These are phyloP conservation scores for Rickenella mellea DNA, from an alignment of 768 basidiomycete species.

Conservation along the genomic window DNA sequence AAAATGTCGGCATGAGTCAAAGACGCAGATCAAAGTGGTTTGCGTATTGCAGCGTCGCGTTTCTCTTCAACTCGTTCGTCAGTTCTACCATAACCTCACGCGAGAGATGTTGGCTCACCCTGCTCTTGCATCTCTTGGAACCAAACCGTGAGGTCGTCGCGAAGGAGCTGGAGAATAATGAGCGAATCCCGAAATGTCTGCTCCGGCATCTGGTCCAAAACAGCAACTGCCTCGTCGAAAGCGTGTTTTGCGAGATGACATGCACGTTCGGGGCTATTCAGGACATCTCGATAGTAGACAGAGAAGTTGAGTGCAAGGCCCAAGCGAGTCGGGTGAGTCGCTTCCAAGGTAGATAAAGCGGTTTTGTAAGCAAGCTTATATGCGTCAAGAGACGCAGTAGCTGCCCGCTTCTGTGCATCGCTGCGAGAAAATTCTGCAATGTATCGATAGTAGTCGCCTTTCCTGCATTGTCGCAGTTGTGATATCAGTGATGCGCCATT, in stretches of 20 bases:
- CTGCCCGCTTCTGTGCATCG: constrained; percentile 57
- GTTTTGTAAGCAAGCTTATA: constrained; percentile 85
- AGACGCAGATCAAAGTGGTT: no score
- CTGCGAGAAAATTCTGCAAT: constrained; percentile 77
- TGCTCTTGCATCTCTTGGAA: constrained; percentile 55
- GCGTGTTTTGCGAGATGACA: constrained; percentile 88
- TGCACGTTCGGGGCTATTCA: constrained; percentile 76
- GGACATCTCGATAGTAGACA: constrained; percentile 89
- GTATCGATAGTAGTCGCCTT: constrained; percentile 88
- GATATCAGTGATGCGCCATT: background rate
- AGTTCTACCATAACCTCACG: background rate
- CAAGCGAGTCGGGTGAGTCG: constrained; percentile 78
- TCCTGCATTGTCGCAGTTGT: constrained; percentile 36
- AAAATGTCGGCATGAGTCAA: no score
- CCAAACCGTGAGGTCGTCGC: constrained; percentile 84
- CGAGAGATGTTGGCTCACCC: constrained; percentile 2
- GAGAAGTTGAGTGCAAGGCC: constrained; percentile 88
- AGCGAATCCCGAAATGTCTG: constrained; percentile 66
- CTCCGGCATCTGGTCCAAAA: constrained; percentile 30
- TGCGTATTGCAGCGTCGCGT: no score
- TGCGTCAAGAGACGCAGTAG: constrained; percentile 69
- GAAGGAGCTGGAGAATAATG: constrained; percentile 73
- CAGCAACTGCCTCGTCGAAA: constrained; percentile 78
- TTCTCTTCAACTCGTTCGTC: background rate
- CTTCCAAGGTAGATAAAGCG: constrained; percentile 61